A percentile compares a stretch with the other conserved stretches of the same genome.
Evolutionary conservation across 805 yeast species (phyloP).

Genomic region (Nakazawaea laoshanensis): DNA sequence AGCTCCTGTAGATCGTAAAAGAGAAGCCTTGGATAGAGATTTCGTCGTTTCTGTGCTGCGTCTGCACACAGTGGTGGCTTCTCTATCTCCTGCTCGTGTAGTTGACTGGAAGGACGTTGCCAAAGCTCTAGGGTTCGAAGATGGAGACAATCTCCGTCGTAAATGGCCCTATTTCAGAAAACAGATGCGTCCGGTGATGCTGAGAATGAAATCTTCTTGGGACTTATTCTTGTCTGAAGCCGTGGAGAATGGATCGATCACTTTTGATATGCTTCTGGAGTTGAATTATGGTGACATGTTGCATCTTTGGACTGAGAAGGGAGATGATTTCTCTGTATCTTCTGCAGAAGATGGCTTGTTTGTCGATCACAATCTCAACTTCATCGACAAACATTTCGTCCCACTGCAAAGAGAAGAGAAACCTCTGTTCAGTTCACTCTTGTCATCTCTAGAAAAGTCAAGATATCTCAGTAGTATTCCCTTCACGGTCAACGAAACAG

Average conservation of each 20-base stretch:
- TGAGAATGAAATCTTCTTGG: constrained; percentile 49
- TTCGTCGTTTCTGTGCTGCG: constrained; percentile 47
- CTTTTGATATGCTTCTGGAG: constrained; percentile 38
- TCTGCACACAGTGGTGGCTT: constrained; percentile 58
- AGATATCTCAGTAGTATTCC: constrained; percentile 30
- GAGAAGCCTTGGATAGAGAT: constrained; percentile 12
- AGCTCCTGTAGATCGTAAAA: not conserved
- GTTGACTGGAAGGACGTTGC: constrained; percentile 56
- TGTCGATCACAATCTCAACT: constrained; percentile 37
- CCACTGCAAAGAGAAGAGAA: constrained; percentile 18
- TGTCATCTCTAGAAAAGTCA: constrained; percentile 62
- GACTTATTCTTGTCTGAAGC: constrained; percentile 54
- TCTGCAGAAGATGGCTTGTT: constrained; percentile 26
- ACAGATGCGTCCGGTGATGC: constrained; percentile 51
- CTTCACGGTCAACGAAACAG: constrained; percentile 25
- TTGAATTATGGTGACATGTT: constrained; percentile 45
- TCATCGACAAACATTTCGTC: constrained; percentile 32
- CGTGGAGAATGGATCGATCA: constrained; percentile 45
- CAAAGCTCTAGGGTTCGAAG: constrained; percentile 31
- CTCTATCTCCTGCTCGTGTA: constrained; percentile 40
- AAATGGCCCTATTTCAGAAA: constrained; percentile 6
- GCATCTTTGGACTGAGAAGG: constrained; percentile 57
- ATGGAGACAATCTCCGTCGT: constrained; percentile 11
- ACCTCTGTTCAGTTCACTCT: constrained; percentile 44
- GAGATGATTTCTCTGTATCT: constrained; percentile 15